Base-by-base conservation (phyloP, 192 early-diverging fungal species). In the Coemansia furcata region DNA sequence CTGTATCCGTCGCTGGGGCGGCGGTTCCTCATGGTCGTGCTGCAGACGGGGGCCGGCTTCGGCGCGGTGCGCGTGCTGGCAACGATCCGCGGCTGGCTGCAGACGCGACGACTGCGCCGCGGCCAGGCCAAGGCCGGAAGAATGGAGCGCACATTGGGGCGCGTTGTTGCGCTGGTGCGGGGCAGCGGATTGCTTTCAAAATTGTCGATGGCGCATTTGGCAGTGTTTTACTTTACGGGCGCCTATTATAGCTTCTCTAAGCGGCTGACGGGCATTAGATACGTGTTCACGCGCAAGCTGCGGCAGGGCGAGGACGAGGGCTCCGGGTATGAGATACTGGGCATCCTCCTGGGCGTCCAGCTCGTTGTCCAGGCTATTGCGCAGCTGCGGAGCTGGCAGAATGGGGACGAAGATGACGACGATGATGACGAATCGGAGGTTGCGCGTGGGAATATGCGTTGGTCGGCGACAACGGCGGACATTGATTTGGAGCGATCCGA, bases 201-300 rank as follows among this genome's bases (percentile, higher is more conserved):
- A 21, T 37, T 85, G 17, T 43, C 60, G 21, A 77, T 90, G 42
- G 63, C 90, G 21, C 96, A 98, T 67, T 68, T 97, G 65, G 92
- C 89, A 4, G 66, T 94, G 19, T 98, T 98, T 80, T 98, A 98
- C 74, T 91, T 96, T 69, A 75, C 85, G 61, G 94, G 94, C 15
- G 83, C 88, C 0, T 95, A 91, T 69, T 95, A 98, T 68, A 79
- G 85, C 39, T 63, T 95, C 35, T 87, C 96, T 0, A 94, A 95
- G 68, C 86, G 96, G 17, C 37, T 93, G 23, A 73, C 89, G 6
- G 89, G 92, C 1, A 86, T 94, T 36, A 89, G 92, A 35, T 96
- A 96, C 69, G 92, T 93, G 40, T 90, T 95, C 67, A 87, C 90
- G 19, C 88, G 94, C 26, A 85, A 88, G 69, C 78, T 94, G 54